Percentiles rank a stretch among this genome's conserved stretches.
Evolutionary conservation across 768 basidiomycete genomes (phyloP).

Genomic region (Gautieria morchelliformis): DNA sequence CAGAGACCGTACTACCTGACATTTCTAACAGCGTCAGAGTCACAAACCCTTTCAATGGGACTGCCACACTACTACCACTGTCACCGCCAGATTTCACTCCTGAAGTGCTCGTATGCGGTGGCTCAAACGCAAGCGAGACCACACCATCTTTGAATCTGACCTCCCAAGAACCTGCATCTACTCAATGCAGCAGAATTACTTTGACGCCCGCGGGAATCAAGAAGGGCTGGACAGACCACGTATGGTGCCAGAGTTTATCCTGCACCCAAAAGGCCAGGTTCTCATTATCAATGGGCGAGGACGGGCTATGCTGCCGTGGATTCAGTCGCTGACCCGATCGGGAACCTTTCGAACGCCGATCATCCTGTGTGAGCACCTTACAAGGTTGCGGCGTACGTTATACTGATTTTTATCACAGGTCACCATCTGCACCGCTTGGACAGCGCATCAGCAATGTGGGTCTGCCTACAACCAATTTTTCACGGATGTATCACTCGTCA

Average conservation of each 20-base stretch:
- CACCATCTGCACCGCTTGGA: conserved; percentile 22
- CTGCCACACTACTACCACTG: conserved; percentile 22
- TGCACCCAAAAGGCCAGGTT: conserved; percentile 27
- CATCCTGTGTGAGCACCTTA: conserved; percentile 13
- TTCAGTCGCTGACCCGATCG: conserved; percentile 46
- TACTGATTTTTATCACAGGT: background rate
- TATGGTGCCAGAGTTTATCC: conserved; percentile 25
- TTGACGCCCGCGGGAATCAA: conserved; percentile 20
- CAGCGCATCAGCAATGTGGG: conserved; percentile 22
- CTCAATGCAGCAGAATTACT: conserved; percentile 28
- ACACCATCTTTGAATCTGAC: conserved; percentile 13
- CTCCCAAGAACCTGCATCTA: conserved; percentile 20
- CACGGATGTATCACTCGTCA: conserved; percentile 25
- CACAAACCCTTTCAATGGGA: conserved; percentile 22
- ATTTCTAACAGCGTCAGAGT: conserved; percentile 29
- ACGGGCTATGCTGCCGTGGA: conserved; percentile 41
- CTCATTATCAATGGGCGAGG: conserved; percentile 31
- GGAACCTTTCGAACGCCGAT: conserved; percentile 38
- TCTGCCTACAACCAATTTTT: conserved; percentile 22
- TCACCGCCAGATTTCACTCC: conserved; percentile 20
- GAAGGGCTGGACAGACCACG: conserved; percentile 22
- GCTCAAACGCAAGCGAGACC: conserved; percentile 14
- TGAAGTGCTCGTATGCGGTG: conserved; percentile 24
- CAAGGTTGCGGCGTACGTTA: background rate
- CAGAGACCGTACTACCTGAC: conserved; percentile 24